Base-by-base conservation (phyloP, 208 protist species). In the Borovskyia barvae region DNA sequence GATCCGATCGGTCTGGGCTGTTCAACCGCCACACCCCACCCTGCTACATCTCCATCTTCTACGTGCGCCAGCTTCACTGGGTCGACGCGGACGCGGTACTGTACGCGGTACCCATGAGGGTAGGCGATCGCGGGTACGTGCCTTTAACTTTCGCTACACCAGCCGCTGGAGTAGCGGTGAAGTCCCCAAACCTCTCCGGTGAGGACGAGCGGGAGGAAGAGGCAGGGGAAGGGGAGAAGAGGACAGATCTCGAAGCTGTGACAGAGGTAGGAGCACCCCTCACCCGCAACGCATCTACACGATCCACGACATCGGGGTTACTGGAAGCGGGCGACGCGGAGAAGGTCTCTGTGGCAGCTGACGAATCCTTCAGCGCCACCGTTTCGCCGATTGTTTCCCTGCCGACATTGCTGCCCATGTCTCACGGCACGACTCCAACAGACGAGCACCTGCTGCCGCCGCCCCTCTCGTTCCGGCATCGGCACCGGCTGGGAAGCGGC, bases 41-140 rank as follows among this genome's bases (percentile, higher is more conserved):
- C 17, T 87, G 78, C 58, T 80, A 85, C 52, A 62, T 92, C 65
- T 88, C 85, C 7, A 73, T 79, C 11, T 83, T 92, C 50, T 92
- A 79, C 53, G 74, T 75, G 25, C 66, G 63, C 45, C 66, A 80
- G 52, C 58, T 92, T 45, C 61, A 60, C 30, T 92, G 85, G 81
- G 35, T 61, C 19, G 78, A 81, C 47, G 39, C 72, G 1, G 67
- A 82, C 35, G 79, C 80, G 39, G 85, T 88, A 50, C 72, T 92
- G 3, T 92, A 88, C 73, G 78, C 68, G 17, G 76, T 92, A 25
- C 85, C 80, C n/a, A 79, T 88, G 51, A 79, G 77, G 26, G 66
- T 92, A 12, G 80, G 76, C 33, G 80, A 86, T 50, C 69, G 53
- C 35, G 81, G 77, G 19, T 92, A 92, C 64, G 59, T 92, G 59